Base-by-base conservation (phyloP, 1,139 yeast species). In the Lodderomyces theae region DNA sequence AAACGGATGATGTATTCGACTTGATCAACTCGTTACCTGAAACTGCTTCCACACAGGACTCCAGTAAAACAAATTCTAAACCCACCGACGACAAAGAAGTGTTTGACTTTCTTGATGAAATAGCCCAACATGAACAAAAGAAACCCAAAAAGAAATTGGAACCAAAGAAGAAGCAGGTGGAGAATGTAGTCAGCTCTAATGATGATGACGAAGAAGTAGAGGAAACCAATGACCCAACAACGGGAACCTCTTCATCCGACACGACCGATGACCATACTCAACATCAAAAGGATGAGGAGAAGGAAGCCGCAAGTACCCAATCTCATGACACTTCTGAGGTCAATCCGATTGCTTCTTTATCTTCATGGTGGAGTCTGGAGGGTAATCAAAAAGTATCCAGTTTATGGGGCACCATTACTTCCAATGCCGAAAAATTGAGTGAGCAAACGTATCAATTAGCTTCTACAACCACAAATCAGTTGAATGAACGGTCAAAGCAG, bases 21-120 rank as follows among this genome's bases (percentile, higher is more conserved):
- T 86, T 92, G 60, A 75, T 92, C 53, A 94, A 90, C 57, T 86
- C 96, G 1, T 72, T 92, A 37, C 97, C 96, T 9, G 88, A 57
- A 17, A 65, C 73, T 13, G 66, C 71, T 9, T 59, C 57, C 29
- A 67, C 70, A 7, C 43, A 50, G 37, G 42, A 45, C 25, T 41
- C 47, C n/a, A 38, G 34, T 12, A n/a, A n/a, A n/a, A 3, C 33
- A n/a, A 19, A 18, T 10, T 26, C 38, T 3, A 18, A 28, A 7
- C 5, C 22, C 2, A 57, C 35, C 9, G 40, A 44, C 23, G 41
- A 44, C 18, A 85, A 80, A 26, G 97, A 90, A 50, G 81, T 92
- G 35, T 68, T 90, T 56, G 95, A 87, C 28, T 90, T 92, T 54
- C 68, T 92, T 47, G 96, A 90, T 57, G 95, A 90, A 56, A 69